Evolutionary conservation across 805 yeast species (phyloP).

Genomic region (Lachancea cidri): DNA sequence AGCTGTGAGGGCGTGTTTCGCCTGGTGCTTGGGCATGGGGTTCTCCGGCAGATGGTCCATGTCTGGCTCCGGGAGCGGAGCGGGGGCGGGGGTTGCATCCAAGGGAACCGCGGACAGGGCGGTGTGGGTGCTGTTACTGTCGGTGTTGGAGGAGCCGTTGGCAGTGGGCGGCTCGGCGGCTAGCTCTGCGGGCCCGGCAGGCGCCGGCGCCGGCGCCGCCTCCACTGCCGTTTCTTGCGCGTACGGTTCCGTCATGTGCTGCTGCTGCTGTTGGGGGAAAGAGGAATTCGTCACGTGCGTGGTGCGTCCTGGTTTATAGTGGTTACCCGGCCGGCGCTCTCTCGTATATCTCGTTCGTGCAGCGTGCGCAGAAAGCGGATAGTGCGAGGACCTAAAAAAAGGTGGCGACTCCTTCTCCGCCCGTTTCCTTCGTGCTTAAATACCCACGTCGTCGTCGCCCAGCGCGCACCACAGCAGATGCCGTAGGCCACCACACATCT

Average conservation of each 20-base stretch:
- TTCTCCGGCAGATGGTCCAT: conserved; percentile 57
- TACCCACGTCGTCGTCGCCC: conserved; percentile 4
- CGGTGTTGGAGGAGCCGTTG: conserved; percentile 7
- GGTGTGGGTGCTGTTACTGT: conserved; percentile 6
- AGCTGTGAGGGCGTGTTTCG: conserved; percentile 69
- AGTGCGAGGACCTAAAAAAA: neutral
- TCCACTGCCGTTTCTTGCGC: conserved; percentile 15
- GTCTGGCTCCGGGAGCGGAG: conserved; percentile 70
- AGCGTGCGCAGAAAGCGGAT: conserved; percentile 2
- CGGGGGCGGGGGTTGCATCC: conserved; percentile 54
- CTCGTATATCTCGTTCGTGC: conserved; percentile 2
- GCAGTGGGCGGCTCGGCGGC: conserved; percentile 3
- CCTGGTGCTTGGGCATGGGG: conserved; percentile 81
- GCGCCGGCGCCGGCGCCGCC: conserved; percentile 1
- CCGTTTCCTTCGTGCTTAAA: conserved; percentile 9
- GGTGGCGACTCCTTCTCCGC: conserved; percentile 1
- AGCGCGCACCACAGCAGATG: neutral
- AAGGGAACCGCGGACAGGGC: conserved; percentile 2
- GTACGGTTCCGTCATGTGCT: conserved; percentile 15
- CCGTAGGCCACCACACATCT: neutral
- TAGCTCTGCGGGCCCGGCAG: conserved; percentile 2
- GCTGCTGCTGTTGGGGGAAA: neutral
- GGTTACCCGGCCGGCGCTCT: conserved; percentile 14
- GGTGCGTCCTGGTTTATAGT: conserved; percentile 9
- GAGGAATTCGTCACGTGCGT: conserved; percentile 10